Percentiles rank a stretch among this genome's conserved stretches.
Evolutionary conservation across 345 rosid species (phyloP).

Genomic region (Dimocarpus longan): DNA sequence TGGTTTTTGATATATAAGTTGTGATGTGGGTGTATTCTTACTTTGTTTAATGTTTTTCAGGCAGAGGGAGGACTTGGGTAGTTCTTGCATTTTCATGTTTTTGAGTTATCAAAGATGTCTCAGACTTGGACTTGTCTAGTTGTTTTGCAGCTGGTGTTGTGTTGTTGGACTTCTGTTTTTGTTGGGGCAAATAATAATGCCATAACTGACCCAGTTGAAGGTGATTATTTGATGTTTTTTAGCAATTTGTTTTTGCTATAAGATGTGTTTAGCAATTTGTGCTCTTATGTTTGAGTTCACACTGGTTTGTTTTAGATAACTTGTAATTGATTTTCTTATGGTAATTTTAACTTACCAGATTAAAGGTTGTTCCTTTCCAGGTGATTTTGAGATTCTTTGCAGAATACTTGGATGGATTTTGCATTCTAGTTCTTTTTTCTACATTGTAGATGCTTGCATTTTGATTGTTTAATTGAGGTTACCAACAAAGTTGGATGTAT

Average conservation of each 20-base stretch:
- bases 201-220: conserved; percentile 73
- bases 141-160: conserved; percentile 35
- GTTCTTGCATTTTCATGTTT: neutral
- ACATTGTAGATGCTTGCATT: neutral
- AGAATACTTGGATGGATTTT: neutral
- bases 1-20: neutral
- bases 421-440: neutral
- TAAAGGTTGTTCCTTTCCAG: neutral
- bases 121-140: conserved; percentile 30
- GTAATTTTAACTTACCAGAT: neutral
- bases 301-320: neutral
- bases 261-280: neutral
- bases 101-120: conserved; percentile 24
- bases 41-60: neutral
- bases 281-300: neutral
- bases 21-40: neutral
- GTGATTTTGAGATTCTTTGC: neutral
- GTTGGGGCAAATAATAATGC: conserved; percentile 40
- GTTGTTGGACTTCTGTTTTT: conserved; percentile 41
- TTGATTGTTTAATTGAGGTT: conserved; percentile 1
- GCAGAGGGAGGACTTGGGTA: neutral
- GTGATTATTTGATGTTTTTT: conserved; percentile 29
- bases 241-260: neutral
- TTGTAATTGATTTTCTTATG: neutral
- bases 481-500: neutral